Percentiles rank a stretch among this genome's conserved stretches.
Conservation (phyloP, 805 yeast genomes). For the Candida morakotiae region DNA sequence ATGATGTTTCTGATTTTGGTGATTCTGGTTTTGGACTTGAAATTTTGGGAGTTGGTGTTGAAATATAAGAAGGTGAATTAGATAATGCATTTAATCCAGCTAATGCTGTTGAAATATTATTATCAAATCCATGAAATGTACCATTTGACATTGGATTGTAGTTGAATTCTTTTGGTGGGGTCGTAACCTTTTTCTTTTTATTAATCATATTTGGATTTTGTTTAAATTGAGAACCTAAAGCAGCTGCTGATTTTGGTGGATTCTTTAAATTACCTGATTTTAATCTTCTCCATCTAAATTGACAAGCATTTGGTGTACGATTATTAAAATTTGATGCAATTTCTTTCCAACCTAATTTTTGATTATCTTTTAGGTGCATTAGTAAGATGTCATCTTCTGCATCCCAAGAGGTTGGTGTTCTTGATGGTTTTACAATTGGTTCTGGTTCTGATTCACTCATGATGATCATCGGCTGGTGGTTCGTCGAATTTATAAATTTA, state of each 20-base stretch:
- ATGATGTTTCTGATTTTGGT: conserved; percentile 10
- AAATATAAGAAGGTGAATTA: conserved; percentile 25
- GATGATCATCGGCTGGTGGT: too few species aligned
- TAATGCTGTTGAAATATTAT: conserved; percentile 36
- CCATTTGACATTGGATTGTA: conserved; percentile 6
- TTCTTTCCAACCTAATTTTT: conserved; percentile 46
- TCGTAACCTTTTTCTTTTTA: conserved; percentile 4
- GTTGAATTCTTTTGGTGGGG: conserved; percentile 1
- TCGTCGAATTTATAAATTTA: not conserved
- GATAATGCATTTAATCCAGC: conserved; percentile 43
- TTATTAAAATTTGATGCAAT: conserved; percentile 41
- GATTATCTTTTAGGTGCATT: conserved; percentile 44
- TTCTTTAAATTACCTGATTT: conserved; percentile 41
- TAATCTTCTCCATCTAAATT: conserved; percentile 44
- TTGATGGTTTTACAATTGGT: conserved; percentile 13
- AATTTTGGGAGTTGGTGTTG: conserved; percentile 22
- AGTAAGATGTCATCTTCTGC: conserved; percentile 42
- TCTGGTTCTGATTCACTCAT: not conserved
- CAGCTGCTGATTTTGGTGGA: conserved; percentile 40
- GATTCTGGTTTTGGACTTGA: conserved; percentile 8
- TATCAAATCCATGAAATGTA: conserved; percentile 40
- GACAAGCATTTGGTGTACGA: conserved; percentile 46
- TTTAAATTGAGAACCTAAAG: conserved; percentile 11
- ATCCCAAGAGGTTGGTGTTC: conserved; percentile 48
- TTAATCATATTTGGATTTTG: conserved; percentile 6